phyloP scores from a whole-genome alignment of 1,284 basidiomycete species.

The Trichosporon ovoides region DNA sequence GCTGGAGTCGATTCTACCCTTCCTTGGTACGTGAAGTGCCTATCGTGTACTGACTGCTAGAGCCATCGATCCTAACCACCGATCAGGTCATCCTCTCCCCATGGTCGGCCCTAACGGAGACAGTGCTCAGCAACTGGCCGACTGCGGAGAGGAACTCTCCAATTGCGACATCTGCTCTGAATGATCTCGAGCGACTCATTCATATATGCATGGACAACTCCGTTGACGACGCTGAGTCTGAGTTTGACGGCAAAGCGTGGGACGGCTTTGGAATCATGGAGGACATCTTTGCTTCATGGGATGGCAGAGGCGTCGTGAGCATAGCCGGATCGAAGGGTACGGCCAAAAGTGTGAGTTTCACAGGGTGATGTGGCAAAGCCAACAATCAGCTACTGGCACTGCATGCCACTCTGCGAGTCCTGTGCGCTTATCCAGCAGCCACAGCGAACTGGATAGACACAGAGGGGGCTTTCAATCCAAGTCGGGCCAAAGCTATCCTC shows the following conservation, averaged over 20 bases:
- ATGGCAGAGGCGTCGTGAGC: constrained; percentile 36
- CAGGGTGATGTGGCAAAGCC: not conserved
- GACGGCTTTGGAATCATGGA: constrained; percentile 30
- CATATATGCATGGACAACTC: constrained; percentile 17
- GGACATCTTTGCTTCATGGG: constrained; percentile 7
- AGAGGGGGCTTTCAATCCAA: constrained; percentile 38
- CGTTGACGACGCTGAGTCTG: not conserved
- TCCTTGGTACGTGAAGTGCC: constrained; percentile 24
- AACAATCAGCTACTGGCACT: constrained; percentile 38
- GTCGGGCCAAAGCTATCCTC: constrained; percentile 32
- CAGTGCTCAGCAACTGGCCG: not conserved
- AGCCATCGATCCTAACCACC: constrained; percentile 30
- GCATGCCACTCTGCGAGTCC: constrained; percentile 32
- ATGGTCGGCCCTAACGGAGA: constrained; percentile 13
- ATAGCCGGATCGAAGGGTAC: constrained; percentile 37
- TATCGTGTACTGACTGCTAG: constrained; percentile 10
- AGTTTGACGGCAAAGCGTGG: constrained; percentile 20
- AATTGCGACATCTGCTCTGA: not conserved
- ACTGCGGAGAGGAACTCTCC: not conserved
- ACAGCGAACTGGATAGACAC: constrained; percentile 45
- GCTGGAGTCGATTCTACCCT: constrained; percentile 24
- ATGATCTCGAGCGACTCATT: constrained; percentile 27
- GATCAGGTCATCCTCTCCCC: constrained; percentile 40
- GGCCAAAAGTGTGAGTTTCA: constrained; percentile 41
- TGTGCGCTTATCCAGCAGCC: constrained; percentile 21